These are phyloP conservation scores for Aaosphaeria pasadenensis DNA, from an alignment of 2,329 filamentous ascomycete species.

Conservation along the genomic window DNA sequence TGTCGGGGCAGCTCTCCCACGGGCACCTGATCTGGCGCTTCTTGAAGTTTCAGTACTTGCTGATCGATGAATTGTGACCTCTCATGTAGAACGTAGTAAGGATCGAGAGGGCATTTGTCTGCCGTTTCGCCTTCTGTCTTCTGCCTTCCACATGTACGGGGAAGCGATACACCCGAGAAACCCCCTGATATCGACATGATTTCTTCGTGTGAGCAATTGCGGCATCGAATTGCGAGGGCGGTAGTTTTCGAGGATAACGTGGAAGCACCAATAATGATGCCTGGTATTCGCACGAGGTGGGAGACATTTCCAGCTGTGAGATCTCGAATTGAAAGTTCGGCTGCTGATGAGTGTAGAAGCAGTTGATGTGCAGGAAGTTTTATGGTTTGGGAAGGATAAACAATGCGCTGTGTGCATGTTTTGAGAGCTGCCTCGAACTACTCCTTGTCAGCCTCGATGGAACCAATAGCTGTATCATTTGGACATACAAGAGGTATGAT, in stretches of 20 bases:
- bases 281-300: conserved; percentile 91
- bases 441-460: conserved; percentile 12
- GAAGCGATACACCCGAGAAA: conserved; percentile 82
- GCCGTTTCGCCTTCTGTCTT: conserved; percentile 64
- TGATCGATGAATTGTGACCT: conserved; percentile 94
- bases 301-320: conserved; percentile 91
- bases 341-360: conserved; percentile 86
- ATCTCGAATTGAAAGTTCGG: conserved; percentile 89
- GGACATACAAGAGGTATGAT: conserved; percentile 79
- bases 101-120: conserved; percentile 83
- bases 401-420: conserved; percentile 88
- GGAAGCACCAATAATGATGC: conserved; percentile 95
- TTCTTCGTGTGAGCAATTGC: conserved; percentile 73
- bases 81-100: conserved; percentile 94
- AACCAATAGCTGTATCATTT: conserved; percentile 1
- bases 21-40: conserved; percentile 94
- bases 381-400: conserved; percentile 73
- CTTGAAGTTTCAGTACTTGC: conserved; percentile 96
- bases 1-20: conserved; percentile 94
- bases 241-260: conserved; percentile 97
- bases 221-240: conserved; percentile 79
- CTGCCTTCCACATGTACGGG: conserved; percentile 69
- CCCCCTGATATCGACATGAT: conserved; percentile 74
- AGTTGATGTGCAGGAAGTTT: conserved; percentile 87
- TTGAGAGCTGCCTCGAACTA: conserved; percentile 90